These are phyloP conservation scores for Conticribra guillardii DNA, from an alignment of 108 stramenopile genomes.

Conservation along the genomic window DNA sequence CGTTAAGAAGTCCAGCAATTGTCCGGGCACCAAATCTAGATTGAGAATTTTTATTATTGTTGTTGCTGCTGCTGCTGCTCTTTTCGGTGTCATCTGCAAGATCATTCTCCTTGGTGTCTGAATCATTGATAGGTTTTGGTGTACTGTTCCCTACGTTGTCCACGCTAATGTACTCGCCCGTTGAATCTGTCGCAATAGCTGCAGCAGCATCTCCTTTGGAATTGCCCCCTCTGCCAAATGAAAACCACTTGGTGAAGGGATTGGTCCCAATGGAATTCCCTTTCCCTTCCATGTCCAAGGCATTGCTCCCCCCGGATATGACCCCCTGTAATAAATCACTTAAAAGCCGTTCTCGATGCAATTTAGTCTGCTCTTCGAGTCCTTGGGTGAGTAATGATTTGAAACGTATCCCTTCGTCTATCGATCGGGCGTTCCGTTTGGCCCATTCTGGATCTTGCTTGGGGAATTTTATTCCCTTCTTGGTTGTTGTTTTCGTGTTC, in stretches of 20 bases:
- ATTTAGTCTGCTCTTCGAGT: constrained; percentile 23
- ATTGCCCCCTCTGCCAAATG: neutral
- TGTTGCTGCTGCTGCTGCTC: neutral
- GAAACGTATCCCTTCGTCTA: constrained; percentile 70
- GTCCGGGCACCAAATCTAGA: neutral
- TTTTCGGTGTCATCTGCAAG: neutral
- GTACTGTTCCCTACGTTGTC: too few relatives aligned
- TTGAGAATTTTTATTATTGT: neutral
- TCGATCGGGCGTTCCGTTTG: constrained; percentile 62
- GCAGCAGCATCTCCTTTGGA: too few relatives aligned
- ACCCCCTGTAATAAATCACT: constrained; percentile 19
- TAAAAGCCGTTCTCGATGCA: neutral
- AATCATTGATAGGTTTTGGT: neutral
- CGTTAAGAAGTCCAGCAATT: constrained; percentile 3
- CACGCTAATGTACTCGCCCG: too few relatives aligned
- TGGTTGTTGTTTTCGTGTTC: too few relatives aligned
- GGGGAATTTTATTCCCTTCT: neutral
- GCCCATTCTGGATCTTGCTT: constrained; percentile 45
- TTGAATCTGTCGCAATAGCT: too few relatives aligned
- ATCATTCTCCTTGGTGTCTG: neutral
- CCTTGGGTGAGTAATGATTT: constrained; percentile 27
- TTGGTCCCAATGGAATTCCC: neutral
- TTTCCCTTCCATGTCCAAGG: constrained; percentile 3
- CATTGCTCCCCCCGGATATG: constrained; percentile 1
- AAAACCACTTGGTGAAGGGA: neutral